phyloP scores from a whole-genome alignment of 495 filamentous ascomycete genomes.

The Cercophora scortea region DNA sequence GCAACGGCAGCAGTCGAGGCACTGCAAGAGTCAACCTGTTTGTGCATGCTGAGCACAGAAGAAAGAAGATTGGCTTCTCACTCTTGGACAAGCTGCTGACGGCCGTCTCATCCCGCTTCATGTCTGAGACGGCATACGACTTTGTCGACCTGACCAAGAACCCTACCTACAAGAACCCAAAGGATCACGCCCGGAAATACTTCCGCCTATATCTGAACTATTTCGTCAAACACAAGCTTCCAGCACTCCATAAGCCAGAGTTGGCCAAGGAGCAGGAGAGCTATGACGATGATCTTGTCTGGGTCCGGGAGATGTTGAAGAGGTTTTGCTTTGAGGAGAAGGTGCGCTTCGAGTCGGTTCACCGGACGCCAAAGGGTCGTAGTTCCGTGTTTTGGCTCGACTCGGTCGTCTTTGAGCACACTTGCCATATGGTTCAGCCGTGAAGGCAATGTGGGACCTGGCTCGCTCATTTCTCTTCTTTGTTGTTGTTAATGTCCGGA shows the following conservation, averaged over 20 bases:
- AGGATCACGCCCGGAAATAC: slow-evolving; percentile 14
- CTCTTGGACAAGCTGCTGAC: slow-evolving; percentile 28
- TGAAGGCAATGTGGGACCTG: no score
- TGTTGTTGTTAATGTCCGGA: no score
- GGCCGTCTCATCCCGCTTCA: slow-evolving; percentile 17
- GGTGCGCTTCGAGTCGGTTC: slow-evolving; percentile 7
- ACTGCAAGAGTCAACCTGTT: slow-evolving; percentile 24
- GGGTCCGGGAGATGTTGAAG: slow-evolving; percentile 19
- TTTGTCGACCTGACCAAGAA: slow-evolving; percentile 19
- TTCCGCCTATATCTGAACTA: slow-evolving; percentile 19
- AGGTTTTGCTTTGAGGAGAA: slow-evolving; percentile 15
- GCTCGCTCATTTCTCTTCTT: no score
- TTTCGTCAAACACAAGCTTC: slow-evolving; percentile 12
- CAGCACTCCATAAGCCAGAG: background rate
- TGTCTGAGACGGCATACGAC: slow-evolving; percentile 14
- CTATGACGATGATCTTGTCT: slow-evolving; percentile 16
- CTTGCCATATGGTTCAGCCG: slow-evolving; percentile 2
- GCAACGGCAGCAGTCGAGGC: slow-evolving; percentile 12
- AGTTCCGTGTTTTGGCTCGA: slow-evolving; percentile 15
- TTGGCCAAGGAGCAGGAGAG: slow-evolving; percentile 5
- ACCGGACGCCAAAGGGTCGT: slow-evolving; percentile 6
- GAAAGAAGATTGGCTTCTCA: slow-evolving; percentile 26
- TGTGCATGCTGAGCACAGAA: slow-evolving; percentile 25
- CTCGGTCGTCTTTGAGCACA: slow-evolving; percentile 19
- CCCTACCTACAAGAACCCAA: slow-evolving; percentile 9